Base-by-base conservation (phyloP, 768 basidiomycete species). In the Dacryopinax spathularia region DNA sequence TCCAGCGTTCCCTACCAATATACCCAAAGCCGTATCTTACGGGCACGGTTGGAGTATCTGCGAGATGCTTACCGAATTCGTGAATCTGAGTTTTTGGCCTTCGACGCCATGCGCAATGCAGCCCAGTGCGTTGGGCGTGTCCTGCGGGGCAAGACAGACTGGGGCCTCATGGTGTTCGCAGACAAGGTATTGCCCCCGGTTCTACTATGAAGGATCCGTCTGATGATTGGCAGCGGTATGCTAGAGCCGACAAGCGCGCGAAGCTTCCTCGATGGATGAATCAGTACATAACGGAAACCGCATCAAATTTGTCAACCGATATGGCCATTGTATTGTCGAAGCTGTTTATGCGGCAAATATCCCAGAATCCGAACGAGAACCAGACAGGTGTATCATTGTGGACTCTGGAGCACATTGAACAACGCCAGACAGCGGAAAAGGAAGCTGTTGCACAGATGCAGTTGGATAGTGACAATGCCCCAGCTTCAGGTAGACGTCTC, bases 251-350 rank as follows among this genome's bases (percentile, higher is more conserved):
- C 71, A 95, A 95, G 76, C 82, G 95, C 35, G 88, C 91, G 34
- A 97, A 97, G 79, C 78, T 99, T 67, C 96, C 96, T 5, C 86
- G 90, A 41, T 99, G 96, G 96, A 98, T 99, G 69, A 97, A 98
- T 72, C 92, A 95, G 71, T 97, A 96, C 73, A 98, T 99, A 70
- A 96, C 92, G n/a, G 96, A 98, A 73, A 88, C 92, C 0, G 90
- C 93, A 20, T 89, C 96, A 10, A 99, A 98, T 74, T 79, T 99
- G 60, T 98, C 96, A 13, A 98, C 94, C 9, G 96, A 99, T 74
- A 96, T 96, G 91, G 93, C 93, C 2, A 75, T 97, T 66, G 91
- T 91, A 2, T 77, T 96, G 62, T 91, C 93, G 63, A 96, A 98
- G 75, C 78, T 91, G 33, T 99, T 99, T 77, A 94, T 99, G 84